These are phyloP conservation scores for Rhodosorus marinus DNA, from an alignment of 23 red algal genomes.

Conservation along the genomic window DNA sequence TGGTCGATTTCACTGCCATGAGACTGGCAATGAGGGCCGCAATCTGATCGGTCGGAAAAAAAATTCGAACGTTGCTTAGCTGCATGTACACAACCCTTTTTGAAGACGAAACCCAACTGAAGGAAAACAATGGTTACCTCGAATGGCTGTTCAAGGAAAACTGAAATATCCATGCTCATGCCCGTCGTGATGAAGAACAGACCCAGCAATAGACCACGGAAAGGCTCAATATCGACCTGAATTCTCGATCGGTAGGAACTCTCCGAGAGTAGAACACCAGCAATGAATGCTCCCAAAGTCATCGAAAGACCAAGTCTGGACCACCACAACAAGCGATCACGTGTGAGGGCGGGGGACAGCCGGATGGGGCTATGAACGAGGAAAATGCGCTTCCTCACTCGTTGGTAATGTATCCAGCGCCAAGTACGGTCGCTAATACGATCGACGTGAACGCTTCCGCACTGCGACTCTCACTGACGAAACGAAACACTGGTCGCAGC, in stretches of 20 bases:
- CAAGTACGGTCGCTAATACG: constrained; percentile 73
- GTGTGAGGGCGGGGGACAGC: too few species aligned
- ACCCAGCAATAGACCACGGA: constrained; percentile 84
- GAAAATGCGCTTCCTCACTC: too few species aligned
- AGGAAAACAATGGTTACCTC: too few species aligned
- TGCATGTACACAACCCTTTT: too few species aligned
- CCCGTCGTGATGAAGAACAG: constrained; percentile 99
- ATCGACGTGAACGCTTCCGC: constrained; percentile 89
- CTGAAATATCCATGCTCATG: constrained; percentile 80
- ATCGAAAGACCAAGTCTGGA: constrained; percentile 78
- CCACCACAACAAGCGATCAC: too few species aligned
- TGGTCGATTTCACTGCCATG: constrained; percentile 42
- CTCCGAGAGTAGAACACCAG: constrained; percentile 86
- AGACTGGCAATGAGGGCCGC: constrained; percentile 52
- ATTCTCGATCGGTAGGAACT: constrained; percentile 79
- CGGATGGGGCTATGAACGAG: too few species aligned
- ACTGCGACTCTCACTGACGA: constrained; percentile 40
- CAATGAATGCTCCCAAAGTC: constrained; percentile 92
- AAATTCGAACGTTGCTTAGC: too few species aligned
- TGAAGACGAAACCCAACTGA: too few species aligned
- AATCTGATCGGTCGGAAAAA: too few species aligned
- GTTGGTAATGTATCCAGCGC: constrained; percentile 62
- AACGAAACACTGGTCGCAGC: constrained; percentile 68
- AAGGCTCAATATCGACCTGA: constrained; percentile 91
- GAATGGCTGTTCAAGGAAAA: too few species aligned